Conservation (phyloP, 2,329 filamentous ascomycete species). For the Exophiala lecanii-corni region DNA sequence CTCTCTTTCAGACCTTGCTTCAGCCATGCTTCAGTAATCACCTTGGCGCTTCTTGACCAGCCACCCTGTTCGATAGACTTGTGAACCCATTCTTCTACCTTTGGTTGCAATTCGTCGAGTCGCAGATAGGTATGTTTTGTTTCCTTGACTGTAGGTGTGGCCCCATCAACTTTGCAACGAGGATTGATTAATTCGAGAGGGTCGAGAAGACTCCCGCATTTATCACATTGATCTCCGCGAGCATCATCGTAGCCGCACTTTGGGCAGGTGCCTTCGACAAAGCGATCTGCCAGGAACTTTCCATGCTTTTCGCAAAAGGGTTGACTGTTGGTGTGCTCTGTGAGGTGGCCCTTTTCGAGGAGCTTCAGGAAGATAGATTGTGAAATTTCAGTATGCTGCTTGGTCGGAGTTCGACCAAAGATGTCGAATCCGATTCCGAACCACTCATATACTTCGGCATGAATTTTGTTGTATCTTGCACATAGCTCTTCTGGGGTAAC, state of each 20-base stretch:
- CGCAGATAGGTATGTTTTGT: slow-evolving; percentile 91
- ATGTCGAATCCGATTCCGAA: slow-evolving; percentile 93
- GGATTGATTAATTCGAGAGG: slow-evolving; percentile 75
- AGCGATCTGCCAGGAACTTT: slow-evolving; percentile 70
- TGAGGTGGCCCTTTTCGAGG: slow-evolving; percentile 81
- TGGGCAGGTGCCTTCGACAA: slow-evolving; percentile 45
- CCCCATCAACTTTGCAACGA: slow-evolving; percentile 84
- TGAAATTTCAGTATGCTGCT: slow-evolving; percentile 84
- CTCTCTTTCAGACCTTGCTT: slow-evolving; percentile 78
- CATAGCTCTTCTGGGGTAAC: slow-evolving; percentile 79
- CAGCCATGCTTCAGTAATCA: slow-evolving; percentile 45
- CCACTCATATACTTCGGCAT: slow-evolving; percentile 91
- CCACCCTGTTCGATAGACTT: slow-evolving; percentile 66
- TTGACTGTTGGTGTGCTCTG: slow-evolving; percentile 81
- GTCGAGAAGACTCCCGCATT: slow-evolving; percentile 67
- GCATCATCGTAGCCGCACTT: slow-evolving; percentile 61
- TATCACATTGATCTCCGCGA: slow-evolving; percentile 69
- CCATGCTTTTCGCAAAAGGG: slow-evolving; percentile 80
- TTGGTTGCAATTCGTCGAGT: slow-evolving; percentile 74
- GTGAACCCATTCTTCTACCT: slow-evolving; percentile 72
- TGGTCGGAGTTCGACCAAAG: slow-evolving; percentile 87
- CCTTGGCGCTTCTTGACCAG: slow-evolving; percentile 42
- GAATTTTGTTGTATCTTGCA: slow-evolving; percentile 85
- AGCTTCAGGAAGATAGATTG: slow-evolving; percentile 86
- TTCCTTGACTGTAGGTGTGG: slow-evolving; percentile 70